These are phyloP conservation scores for Solanum bulbocastanum DNA, from an alignment of 257 asterid genomes.

Conservation along the genomic window DNA sequence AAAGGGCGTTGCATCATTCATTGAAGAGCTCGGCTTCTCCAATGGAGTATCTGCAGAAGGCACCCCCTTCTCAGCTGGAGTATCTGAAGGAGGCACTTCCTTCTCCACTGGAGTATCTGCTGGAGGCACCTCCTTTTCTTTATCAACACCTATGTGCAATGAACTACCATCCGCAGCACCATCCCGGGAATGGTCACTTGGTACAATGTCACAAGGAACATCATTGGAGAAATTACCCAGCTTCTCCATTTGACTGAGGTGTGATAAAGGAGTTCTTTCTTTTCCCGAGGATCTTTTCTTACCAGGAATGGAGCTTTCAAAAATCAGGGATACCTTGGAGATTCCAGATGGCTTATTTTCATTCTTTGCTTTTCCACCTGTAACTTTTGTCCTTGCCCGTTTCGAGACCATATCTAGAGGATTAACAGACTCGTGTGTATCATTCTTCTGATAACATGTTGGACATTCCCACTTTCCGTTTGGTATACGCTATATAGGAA, in stretches of 20 bases:
- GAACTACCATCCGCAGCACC: slow-evolving; percentile 37
- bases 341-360: slow-evolving; percentile 31
- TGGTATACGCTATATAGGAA: slow-evolving; percentile 43
- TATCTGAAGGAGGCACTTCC: not conserved
- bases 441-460: slow-evolving; percentile 31
- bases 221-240: slow-evolving; percentile 26
- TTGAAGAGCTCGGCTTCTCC: slow-evolving; percentile 11
- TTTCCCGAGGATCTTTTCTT: slow-evolving; percentile 35
- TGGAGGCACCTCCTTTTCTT: slow-evolving; percentile 21
- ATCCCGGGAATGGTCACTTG: slow-evolving; percentile 23
- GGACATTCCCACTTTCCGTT: slow-evolving; percentile 76
- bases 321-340: slow-evolving; percentile 20
- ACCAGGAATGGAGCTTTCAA: slow-evolving; percentile 23
- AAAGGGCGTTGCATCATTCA: slow-evolving; percentile 21
- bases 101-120: slow-evolving; percentile 6
- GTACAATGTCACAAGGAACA: slow-evolving; percentile 12
- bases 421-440: slow-evolving; percentile 26
- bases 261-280: slow-evolving; percentile 27
- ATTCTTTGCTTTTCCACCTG: slow-evolving; percentile 39
- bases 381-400: slow-evolving; percentile 51
- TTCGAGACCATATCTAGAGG: slow-evolving; percentile 37
- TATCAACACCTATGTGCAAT: slow-evolving; percentile 17
- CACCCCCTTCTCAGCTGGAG: not conserved
- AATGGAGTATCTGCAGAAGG: slow-evolving; percentile 1
- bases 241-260: slow-evolving; percentile 23